Conservation (phyloP, 805 yeast species). For the Candida nanaspora region DNA sequence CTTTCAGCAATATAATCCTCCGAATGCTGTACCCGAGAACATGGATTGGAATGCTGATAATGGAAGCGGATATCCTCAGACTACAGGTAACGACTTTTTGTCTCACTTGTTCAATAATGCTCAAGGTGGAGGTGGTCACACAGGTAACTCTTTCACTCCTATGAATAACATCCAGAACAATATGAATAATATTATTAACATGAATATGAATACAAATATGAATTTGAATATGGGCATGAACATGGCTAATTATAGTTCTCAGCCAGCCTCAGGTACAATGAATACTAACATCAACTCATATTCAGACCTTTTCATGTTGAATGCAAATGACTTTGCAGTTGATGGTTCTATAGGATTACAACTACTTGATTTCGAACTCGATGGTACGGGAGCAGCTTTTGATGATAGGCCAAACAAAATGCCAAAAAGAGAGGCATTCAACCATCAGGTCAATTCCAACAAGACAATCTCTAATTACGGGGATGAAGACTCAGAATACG, state of each 20-base stretch:
- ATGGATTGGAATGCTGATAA: slow-evolving; percentile 1
- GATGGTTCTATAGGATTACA: slow-evolving; percentile 78
- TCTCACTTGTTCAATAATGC: not conserved
- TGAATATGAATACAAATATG: not conserved
- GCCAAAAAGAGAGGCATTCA: not conserved
- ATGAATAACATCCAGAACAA: too few relatives aligned
- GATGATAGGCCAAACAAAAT: slow-evolving; percentile 1
- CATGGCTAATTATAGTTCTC: not conserved
- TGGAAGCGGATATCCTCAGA: too few relatives aligned
- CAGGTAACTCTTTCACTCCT: not conserved
- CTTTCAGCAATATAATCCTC: too few relatives aligned
- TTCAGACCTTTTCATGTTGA: slow-evolving; percentile 24
- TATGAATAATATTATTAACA: too few relatives aligned
- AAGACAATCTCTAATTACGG: not conserved
- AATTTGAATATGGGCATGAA: too few relatives aligned
- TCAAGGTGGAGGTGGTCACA: slow-evolving; percentile 1
- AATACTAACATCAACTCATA: slow-evolving; percentile 14
- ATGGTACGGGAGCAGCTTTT: not conserved
- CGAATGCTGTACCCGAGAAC: too few relatives aligned
- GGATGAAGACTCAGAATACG: not conserved
- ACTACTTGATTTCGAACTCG: slow-evolving; percentile 43
- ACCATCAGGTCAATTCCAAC: not conserved
- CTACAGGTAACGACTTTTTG: slow-evolving; percentile 6
- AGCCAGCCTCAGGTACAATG: not conserved
- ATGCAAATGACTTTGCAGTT: slow-evolving; percentile 53